Conservation (phyloP, 805 yeast genomes). For the Monosporozyma solicola region DNA sequence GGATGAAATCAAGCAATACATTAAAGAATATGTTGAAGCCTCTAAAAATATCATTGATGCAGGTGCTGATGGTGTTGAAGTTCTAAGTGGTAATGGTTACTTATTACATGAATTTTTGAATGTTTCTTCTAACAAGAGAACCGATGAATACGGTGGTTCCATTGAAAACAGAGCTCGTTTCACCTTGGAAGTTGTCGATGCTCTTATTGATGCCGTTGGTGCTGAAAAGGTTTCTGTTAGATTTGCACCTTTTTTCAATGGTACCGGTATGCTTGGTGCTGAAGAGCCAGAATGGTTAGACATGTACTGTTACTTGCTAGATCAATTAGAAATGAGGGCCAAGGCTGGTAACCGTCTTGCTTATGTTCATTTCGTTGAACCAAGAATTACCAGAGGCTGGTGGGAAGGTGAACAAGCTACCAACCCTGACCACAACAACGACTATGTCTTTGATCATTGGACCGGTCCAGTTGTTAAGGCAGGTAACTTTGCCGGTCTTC, state of each 20-base stretch:
- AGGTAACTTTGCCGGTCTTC: too few species aligned
- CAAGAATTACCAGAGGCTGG: slow-evolving; percentile 30
- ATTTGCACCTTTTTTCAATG: slow-evolving; percentile 37
- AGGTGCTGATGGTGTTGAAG: too few species aligned
- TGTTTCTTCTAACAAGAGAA: slow-evolving; percentile 35
- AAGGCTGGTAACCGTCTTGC: slow-evolving; percentile 32
- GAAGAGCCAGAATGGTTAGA: slow-evolving; percentile 29
- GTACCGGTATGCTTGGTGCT: slow-evolving; percentile 34
- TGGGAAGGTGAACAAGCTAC: slow-evolving; percentile 16
- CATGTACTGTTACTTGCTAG: slow-evolving; percentile 34
- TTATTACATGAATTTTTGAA: slow-evolving; percentile 26
- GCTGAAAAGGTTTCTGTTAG: slow-evolving; percentile 41
- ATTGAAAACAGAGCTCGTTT: slow-evolving; percentile 42
- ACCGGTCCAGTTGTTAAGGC: too few species aligned
- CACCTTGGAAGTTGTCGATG: slow-evolving; percentile 42
- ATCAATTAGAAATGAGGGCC: slow-evolving; percentile 35
- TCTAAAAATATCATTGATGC: too few species aligned
- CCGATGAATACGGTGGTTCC: slow-evolving; percentile 48
- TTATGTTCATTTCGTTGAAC: slow-evolving; percentile 38
- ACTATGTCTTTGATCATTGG: slow-evolving; percentile 19
- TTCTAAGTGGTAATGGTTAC: too few species aligned
- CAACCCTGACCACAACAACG: slow-evolving; percentile 14
- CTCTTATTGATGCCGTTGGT: slow-evolving; percentile 43
- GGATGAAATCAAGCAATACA: too few species aligned
- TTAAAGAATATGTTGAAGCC: too few species aligned